Evolutionary conservation across 2,329 filamentous ascomycete genomes (phyloP).

Genomic region (Teratosphaeriaceae sp.): DNA sequence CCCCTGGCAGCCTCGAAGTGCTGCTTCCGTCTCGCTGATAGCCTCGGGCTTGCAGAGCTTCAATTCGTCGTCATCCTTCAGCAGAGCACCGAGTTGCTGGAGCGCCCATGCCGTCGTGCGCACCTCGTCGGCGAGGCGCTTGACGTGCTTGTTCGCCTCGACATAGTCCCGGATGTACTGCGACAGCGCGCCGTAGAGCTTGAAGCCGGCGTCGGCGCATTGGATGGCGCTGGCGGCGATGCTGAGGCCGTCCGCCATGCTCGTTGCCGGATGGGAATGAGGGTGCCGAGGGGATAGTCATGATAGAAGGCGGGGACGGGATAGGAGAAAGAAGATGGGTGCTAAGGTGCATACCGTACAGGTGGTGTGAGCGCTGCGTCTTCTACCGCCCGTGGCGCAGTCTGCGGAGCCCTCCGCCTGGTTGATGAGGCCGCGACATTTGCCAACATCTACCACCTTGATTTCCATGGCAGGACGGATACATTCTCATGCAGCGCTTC

Average conservation of each 20-base stretch:
- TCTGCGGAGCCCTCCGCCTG: too few species aligned
- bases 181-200: conserved; percentile 2
- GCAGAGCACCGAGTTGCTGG: conserved; percentile 2
- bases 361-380: too few species aligned
- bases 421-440: too few species aligned
- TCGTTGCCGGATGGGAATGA: too few species aligned
- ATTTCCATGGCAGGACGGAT: too few species aligned
- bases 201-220: conserved; percentile 4
- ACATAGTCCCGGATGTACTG: conserved; percentile 3
- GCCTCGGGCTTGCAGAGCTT: conserved; percentile 4
- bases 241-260: conserved; percentile 4
- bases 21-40: conserved; percentile 1
- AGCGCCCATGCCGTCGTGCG: conserved; percentile 4
- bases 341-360: too few species aligned
- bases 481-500: too few species aligned
- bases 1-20: not conserved
- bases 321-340: too few species aligned
- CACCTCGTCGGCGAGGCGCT: conserved; percentile 2
- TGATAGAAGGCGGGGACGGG: too few species aligned
- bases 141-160: conserved; percentile 3
- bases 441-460: too few species aligned
- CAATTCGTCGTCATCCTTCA: conserved; percentile 2
- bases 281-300: too few species aligned
- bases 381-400: too few species aligned
- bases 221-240: conserved; percentile 3